phyloP scores from a whole-genome alignment of 176 grass and related monocot genomes.

The Secale cereale region DNA sequence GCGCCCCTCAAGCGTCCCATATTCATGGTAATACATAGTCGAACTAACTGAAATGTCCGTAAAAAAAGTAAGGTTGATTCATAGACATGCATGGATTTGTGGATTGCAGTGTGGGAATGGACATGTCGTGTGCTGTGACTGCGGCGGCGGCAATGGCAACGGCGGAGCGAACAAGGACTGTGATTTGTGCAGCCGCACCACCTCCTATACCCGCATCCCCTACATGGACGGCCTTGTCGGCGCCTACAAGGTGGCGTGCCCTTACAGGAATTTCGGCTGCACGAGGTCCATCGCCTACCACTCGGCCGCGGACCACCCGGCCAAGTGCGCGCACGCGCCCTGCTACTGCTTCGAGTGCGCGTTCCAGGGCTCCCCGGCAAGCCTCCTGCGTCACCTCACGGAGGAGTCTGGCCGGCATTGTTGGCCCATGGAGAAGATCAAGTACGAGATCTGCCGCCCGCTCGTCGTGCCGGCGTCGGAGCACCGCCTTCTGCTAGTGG shows the following conservation, averaged over 20 bases:
- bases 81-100: background rate
- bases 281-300: background rate
- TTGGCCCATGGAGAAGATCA: background rate
- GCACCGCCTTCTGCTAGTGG: background rate
- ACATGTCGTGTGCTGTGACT: background rate
- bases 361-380: background rate
- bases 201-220: background rate
- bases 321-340: constrained; percentile 7
- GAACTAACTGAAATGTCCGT: background rate
- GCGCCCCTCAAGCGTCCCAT: background rate
- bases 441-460: background rate
- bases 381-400: background rate
- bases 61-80: background rate
- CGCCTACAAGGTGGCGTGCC: background rate
- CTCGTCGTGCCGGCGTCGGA: constrained; percentile 1
- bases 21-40: background rate
- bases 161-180: background rate
- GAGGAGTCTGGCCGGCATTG: background rate
- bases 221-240: background rate
- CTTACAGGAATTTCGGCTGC: background rate
- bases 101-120: background rate
- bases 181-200: background rate
- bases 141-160: background rate
- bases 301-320: background rate
- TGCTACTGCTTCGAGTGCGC: constrained; percentile 5